Evolutionary conservation across 495 filamentous ascomycete species (phyloP).

Genomic region (Aspergillus nanangensis): DNA sequence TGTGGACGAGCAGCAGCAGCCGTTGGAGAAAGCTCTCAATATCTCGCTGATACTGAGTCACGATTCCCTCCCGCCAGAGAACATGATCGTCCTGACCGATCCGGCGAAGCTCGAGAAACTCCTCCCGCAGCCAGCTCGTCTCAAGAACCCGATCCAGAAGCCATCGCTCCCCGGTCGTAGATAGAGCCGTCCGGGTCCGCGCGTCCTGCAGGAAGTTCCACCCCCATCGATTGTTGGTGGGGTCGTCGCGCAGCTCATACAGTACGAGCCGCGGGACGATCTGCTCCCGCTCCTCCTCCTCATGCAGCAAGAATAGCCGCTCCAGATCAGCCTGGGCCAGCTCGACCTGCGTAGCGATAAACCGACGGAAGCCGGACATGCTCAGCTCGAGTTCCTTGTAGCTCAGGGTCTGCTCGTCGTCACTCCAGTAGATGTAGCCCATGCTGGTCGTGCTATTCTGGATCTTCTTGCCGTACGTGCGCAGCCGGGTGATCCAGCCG

Average conservation of each 20-base stretch:
- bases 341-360: constrained; percentile 1
- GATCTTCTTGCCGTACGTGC: background rate
- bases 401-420: constrained; percentile 5
- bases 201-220: background rate
- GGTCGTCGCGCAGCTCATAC: background rate
- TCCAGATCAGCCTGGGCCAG: constrained; percentile 3
- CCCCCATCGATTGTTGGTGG: background rate
- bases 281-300: background rate
- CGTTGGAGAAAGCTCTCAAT: background rate
- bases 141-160: background rate
- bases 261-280: background rate
- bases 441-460: constrained; percentile 1
- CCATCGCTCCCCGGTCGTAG: background rate
- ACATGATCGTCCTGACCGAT: background rate
- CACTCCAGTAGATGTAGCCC: constrained; percentile 8
- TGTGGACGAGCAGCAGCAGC: background rate
- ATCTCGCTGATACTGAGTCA: background rate
- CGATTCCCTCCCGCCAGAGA: too few species aligned
- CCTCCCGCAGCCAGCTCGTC: background rate
- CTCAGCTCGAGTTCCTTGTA: constrained; percentile 3
- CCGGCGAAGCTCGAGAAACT: background rate
- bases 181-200: background rate
- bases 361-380: constrained; percentile 2
- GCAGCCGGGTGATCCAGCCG: background rate
- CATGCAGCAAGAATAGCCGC: background rate